Conservation (phyloP, 805 yeast species). For the Lipomyces yamadae region DNA sequence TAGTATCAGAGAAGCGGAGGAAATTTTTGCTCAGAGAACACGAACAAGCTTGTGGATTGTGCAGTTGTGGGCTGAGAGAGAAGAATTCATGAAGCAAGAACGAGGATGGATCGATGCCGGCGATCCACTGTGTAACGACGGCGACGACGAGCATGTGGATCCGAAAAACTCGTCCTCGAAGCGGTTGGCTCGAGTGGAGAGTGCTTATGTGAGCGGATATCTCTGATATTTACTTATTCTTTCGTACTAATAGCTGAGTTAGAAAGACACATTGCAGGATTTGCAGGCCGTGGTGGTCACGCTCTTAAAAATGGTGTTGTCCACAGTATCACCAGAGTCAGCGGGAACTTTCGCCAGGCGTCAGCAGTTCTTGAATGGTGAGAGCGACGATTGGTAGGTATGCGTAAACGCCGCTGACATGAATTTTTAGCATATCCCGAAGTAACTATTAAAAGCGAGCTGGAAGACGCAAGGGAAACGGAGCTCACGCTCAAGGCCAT, state of each 20-base stretch:
- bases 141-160: conserved; percentile 14
- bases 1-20: conserved; percentile 80
- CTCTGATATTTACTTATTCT: neutral
- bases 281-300: conserved; percentile 70
- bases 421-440: neutral
- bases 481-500: conserved; percentile 66
- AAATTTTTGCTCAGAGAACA: conserved; percentile 64
- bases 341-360: conserved; percentile 8
- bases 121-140: conserved; percentile 7
- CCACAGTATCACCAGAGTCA: conserved; percentile 48
- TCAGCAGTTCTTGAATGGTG: conserved; percentile 15
- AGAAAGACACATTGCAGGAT: conserved; percentile 56
- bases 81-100: conserved; percentile 72
- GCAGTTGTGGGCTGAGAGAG: conserved; percentile 75
- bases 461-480: conserved; percentile 52
- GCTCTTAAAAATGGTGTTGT: conserved; percentile 64
- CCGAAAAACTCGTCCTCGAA: neutral
- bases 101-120: conserved; percentile 57
- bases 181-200: conserved; percentile 21
- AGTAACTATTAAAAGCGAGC: conserved; percentile 17
- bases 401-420: neutral
- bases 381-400: neutral
- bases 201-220: conserved; percentile 20
- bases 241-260: conserved; percentile 48
- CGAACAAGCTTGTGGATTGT: conserved; percentile 68